Evolutionary conservation across 805 yeast genomes (phyloP).

Genomic region (Candida ortonii): DNA sequence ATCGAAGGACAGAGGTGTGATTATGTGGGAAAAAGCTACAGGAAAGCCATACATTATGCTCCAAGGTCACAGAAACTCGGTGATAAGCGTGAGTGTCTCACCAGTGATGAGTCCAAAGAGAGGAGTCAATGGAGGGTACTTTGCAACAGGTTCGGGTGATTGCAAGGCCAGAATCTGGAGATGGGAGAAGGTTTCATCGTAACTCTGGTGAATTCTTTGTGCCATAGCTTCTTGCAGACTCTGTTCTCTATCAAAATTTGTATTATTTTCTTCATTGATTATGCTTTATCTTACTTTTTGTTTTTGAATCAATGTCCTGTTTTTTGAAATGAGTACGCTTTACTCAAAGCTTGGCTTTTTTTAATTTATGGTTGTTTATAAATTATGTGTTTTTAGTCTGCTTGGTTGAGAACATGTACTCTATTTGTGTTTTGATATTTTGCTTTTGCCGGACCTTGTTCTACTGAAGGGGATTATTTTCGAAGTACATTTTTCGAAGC

Average conservation of each 20-base stretch:
- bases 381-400: no score
- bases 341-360: no score
- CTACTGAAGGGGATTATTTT: no score
- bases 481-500: no score
- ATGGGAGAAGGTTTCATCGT: conserved; percentile 49
- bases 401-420: no score
- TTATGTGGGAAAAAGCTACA: conserved; percentile 90
- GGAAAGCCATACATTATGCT: conserved; percentile 93
- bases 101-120: conserved; percentile 54
- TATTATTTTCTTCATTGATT: conserved; percentile 13
- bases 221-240: no score
- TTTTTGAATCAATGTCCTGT: neutral
- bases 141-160: conserved; percentile 97
- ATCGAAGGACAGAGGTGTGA: conserved; percentile 94
- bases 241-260: conserved; percentile 14
- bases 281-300: conserved; percentile 5
- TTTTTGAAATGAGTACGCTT: no score
- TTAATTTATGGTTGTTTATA: no score
- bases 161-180: conserved; percentile 97
- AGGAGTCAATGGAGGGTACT: conserved; percentile 70
- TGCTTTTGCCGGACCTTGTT: no score
- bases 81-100: conserved; percentile 89
- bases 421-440: no score
- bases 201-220: no score
- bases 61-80: conserved; percentile 95